Percentiles rank a stretch among this genome's conserved stretches.
phyloP scores from a whole-genome alignment of 2,329 filamentous ascomycete species.

The Pleurostoma richardsiae region DNA sequence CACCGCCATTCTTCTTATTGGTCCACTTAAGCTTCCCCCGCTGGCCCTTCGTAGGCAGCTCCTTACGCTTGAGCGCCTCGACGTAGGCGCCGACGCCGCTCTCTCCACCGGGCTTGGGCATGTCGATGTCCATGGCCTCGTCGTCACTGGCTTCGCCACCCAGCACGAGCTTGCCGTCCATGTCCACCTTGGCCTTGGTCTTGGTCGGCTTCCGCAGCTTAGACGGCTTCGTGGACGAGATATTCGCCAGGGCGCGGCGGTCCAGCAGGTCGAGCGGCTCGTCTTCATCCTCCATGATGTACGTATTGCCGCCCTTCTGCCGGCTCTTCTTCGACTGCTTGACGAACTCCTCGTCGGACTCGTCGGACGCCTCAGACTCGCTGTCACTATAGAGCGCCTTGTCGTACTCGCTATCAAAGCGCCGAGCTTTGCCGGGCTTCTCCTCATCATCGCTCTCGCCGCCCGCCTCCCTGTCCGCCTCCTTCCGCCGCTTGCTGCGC shows the following conservation, averaged over 20 bases:
- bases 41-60: slow-evolving; percentile 59
- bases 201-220: slow-evolving; percentile 55
- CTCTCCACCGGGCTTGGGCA: slow-evolving; percentile 30
- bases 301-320: slow-evolving; percentile 64
- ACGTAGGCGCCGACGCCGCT: slow-evolving; percentile 65
- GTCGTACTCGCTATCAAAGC: slow-evolving; percentile 89
- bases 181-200: slow-evolving; percentile 63
- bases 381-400: slow-evolving; percentile 84
- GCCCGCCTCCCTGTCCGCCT: slow-evolving; percentile 53
- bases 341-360: slow-evolving; percentile 38
- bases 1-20: slow-evolving; percentile 48
- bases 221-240: slow-evolving; percentile 82
- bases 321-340: slow-evolving; percentile 38
- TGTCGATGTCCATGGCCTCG: slow-evolving; percentile 57
- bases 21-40: slow-evolving; percentile 68
- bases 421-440: slow-evolving; percentile 40
- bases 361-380: slow-evolving; percentile 57
- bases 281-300: slow-evolving; percentile 91
- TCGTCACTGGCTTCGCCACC: slow-evolving; percentile 47
- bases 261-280: slow-evolving; percentile 93
- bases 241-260: slow-evolving; percentile 82
- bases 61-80: slow-evolving; percentile 62
- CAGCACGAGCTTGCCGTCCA: slow-evolving; percentile 78
- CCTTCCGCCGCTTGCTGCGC: slow-evolving; percentile 84
- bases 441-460: slow-evolving; percentile 54